Conservation (phyloP, 1,284 basidiomycete genomes). For the Phellinidium pouzarii region DNA sequence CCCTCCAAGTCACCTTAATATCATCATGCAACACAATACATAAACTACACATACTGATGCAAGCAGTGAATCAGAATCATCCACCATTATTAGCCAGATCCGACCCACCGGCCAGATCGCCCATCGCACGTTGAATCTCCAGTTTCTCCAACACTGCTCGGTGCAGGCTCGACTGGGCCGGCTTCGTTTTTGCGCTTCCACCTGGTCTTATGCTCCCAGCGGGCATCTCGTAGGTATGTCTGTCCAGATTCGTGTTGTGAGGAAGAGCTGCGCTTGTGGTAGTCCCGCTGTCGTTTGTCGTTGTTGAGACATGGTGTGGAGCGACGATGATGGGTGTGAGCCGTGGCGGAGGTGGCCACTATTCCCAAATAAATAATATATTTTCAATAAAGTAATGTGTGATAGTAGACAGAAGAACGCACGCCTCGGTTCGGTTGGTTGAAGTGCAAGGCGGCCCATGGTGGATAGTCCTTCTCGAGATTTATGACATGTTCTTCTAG, state of each 20-base stretch:
- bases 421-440: conserved; percentile 74
- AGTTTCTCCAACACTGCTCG: conserved; percentile 66
- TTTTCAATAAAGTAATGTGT: not conserved
- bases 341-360: conserved; percentile 78
- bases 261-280: conserved; percentile 2
- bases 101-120: conserved; percentile 38
- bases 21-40: no score
- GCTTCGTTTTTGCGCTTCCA: conserved; percentile 26
- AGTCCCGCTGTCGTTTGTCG: conserved; percentile 13
- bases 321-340: conserved; percentile 67
- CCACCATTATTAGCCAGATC: not conserved
- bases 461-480: conserved; percentile 71
- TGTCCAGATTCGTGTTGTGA: conserved; percentile 9
- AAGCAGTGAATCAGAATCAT: not conserved
- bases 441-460: conserved; percentile 78
- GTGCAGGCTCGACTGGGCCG: conserved; percentile 51
- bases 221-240: not conserved
- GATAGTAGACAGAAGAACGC: conserved; percentile 27
- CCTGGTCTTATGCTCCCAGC: conserved; percentile 8
- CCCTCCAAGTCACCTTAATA: no score
- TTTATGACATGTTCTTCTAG: conserved; percentile 69
- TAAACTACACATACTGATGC: no score
- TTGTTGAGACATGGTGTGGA: conserved; percentile 41
- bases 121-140: conserved; percentile 68
- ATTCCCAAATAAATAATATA: not conserved